phyloP scores from a whole-genome alignment of 164 flowering plant species.

The Stephania japonica region DNA sequence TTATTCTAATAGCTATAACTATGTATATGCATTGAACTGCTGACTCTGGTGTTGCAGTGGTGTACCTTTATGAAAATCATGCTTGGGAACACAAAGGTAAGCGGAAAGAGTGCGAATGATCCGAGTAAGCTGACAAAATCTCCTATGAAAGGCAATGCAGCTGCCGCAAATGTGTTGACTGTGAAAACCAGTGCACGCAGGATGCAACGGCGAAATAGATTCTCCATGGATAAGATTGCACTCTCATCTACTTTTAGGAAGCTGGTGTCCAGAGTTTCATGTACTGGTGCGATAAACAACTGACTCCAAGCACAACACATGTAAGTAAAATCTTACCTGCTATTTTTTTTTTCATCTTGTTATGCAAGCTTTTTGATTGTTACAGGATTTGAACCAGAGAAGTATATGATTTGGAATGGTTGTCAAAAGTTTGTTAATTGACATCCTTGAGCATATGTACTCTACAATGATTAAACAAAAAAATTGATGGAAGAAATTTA shows the following conservation, averaged over 20 bases:
- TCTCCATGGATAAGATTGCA: slow-evolving; percentile 19
- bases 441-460: no score
- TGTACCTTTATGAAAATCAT: slow-evolving; percentile 45
- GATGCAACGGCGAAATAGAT: slow-evolving; percentile 24
- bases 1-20: not conserved
- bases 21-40: not conserved
- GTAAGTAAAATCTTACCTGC: no score
- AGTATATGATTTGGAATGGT: no score
- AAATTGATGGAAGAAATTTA: no score
- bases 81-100: slow-evolving; percentile 57
- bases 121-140: slow-evolving; percentile 54
- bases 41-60: not conserved
- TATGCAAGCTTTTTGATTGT: no score
- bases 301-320: slow-evolving; percentile 2
- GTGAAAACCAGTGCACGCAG: slow-evolving; percentile 32
- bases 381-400: no score
- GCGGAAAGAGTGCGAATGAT: slow-evolving; percentile 37
- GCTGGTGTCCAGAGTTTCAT: slow-evolving; percentile 53
- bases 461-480: no score
- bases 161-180: slow-evolving; percentile 33
- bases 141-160: slow-evolving; percentile 54
- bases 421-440: no score
- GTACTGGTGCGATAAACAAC: slow-evolving; percentile 45
- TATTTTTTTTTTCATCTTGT: no score
- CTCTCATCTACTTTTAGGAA: slow-evolving; percentile 31